Base-by-base conservation (phyloP, 192 early-diverging fungal species). In the Linnemannia zychae region DNA sequence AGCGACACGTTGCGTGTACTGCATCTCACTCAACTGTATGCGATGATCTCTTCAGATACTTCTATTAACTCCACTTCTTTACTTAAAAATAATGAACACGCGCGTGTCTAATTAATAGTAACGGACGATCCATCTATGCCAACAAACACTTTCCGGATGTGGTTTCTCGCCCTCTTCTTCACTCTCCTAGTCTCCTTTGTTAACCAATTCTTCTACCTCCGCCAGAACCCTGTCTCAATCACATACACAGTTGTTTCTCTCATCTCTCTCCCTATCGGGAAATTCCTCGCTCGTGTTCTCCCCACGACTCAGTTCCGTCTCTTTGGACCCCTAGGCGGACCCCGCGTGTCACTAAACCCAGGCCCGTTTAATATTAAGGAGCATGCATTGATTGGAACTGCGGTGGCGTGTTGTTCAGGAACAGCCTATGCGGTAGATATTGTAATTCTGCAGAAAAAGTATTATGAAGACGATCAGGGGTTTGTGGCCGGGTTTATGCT, bases 341-440 rank as follows among this genome's bases (percentile, higher is more conserved):
- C 38, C 0, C 44, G 46, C 1, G 71, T 74, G 3, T 72, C 74
- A 36, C 65, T 91, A 34, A 91, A 93, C 73, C 90, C 91, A 16
- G 91, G 92, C 6, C 87, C 88, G 15, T 92, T 91, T 77, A 84
- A 78, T 33, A 82, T 91, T 82, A 92, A 92, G 87, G 91, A 91
- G 69, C 91, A 91, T 67, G 87, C 78, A 11, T 36, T 90, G 57
- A 85, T 91, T 52, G 78, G 84, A 49, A 82, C 90, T 33, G 75
- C 77, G 48, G 81, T 76, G 9, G 71, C 78, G 0, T 73, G 80
- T 28, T 87, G 88, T 44, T 76, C 79, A 3, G 52, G 74, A 24
- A 80, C 78, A 0, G 86, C 89, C 5, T 90, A 91, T 67, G 90
- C 89, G 1, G 74, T 88, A 17, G 81, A 87, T 52, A 89, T 90